Evolutionary conservation across 1,139 yeast genomes (phyloP), one percentile per base, ranked within the genome.

Genomic region (Insectozyma bohioensis): DNA sequence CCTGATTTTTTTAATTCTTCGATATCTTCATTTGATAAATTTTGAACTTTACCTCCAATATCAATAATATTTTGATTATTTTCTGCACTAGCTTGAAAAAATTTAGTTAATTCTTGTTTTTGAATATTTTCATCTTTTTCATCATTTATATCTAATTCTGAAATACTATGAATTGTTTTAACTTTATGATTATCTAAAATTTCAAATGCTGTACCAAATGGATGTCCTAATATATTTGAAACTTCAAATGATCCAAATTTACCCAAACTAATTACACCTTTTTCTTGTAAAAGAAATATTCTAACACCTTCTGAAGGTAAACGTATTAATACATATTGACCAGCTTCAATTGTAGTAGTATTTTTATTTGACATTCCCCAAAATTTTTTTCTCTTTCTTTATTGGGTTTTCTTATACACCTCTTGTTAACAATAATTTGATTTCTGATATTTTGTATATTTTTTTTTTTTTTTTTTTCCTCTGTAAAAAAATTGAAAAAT

Each of bases 161-260:
- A 49, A 33, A 68, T 52, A 22, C 64, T 58, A 35, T 62, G 60
- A 28, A 78, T 71, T 2, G 83, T 75, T 31, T 57, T 58, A 6
- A 80, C 78, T 17, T 65, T 61, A 38, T 67, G 63, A 40, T 77
- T 80, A 30, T 78, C 85, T 19, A 71, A 53, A 26, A 92, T 84
- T 54, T 92, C 97, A 59, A 92, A 92, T 0, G 95, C 79, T 48
- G 85, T 90, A 1, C 98, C 98, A 48, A 77, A 83, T 4, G 92
- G 85, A 49, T 70, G 81, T 2, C 96, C 97, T 22, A 92, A 53
- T 11, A 92, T 73, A 36, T 78, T 83, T 45, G 81, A 76, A 4
- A 84, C 87, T 26, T 72, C 65, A 56, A 94, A 92, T 1, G 81
- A 66, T 6, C 98, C 99, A 58, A 92, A 94, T 56, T 92, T 92